These are phyloP conservation scores for Phylloporus sp. DNA, from an alignment of 1,284 basidiomycete species.

Conservation along the genomic window DNA sequence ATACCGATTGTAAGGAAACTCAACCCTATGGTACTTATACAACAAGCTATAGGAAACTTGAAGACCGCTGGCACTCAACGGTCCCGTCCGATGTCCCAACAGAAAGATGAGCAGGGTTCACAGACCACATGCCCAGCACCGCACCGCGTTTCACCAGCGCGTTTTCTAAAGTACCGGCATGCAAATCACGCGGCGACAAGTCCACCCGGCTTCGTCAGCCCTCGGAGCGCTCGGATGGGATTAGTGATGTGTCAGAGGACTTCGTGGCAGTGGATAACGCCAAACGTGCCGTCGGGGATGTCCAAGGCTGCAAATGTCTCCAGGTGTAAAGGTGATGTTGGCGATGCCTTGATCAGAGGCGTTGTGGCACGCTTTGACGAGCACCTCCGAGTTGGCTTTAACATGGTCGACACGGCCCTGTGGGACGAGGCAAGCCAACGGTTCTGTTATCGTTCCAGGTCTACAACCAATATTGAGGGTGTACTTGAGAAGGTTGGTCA, in stretches of 20 bases:
- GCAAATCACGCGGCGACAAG: not conserved
- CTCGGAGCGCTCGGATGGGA: not conserved
- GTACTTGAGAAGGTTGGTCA: conserved; percentile 43
- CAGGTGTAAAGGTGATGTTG: conserved; percentile 39
- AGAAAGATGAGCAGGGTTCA: too few relatives aligned
- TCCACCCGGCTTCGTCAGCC: not conserved
- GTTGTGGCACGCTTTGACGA: conserved; percentile 34
- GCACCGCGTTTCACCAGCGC: too few relatives aligned
- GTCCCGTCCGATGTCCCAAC: too few relatives aligned
- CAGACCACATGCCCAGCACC: too few relatives aligned
- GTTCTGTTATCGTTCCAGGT: conserved; percentile 48
- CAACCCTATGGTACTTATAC: too few relatives aligned
- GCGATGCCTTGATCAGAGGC: conserved; percentile 31
- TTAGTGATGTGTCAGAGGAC: not conserved
- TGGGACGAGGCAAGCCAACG: conserved; percentile 44
- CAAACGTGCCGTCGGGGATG: conserved; percentile 21
- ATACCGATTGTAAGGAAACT: too few relatives aligned
- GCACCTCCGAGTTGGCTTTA: conserved; percentile 11
- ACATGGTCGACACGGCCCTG: conserved; percentile 43
- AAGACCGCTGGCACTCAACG: too few relatives aligned
- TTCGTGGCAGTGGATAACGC: conserved; percentile 42
- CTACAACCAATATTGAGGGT: conserved; percentile 53
- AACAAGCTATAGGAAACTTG: too few relatives aligned
- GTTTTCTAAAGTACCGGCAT: too few relatives aligned
- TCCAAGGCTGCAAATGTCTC: conserved; percentile 36